Base-by-base conservation (phyloP, 192 early-diverging fungal genomes). In the Phlyctochytrium bullatum region DNA sequence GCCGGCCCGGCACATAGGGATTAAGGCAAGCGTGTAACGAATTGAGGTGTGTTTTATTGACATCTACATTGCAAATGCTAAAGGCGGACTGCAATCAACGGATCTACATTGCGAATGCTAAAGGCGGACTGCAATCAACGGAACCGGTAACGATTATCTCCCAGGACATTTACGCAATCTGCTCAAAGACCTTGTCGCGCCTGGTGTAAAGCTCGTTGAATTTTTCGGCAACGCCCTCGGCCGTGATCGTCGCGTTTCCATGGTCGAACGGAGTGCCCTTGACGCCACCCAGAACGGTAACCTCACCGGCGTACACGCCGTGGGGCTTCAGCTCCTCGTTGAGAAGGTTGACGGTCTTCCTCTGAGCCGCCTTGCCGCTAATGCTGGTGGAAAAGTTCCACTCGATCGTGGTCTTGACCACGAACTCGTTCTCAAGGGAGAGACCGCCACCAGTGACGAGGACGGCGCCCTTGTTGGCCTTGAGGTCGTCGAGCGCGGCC, bases 281-380 rank as follows among this genome's bases (percentile, higher is more conserved):
- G 24, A 73, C 72, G 2, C 28, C 24, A n/a, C 28, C 62, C 3
- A 56, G 2, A 2, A 73, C 72, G n/a, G 72, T 74, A 3, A 73
- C 72, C 34, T 75, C 72, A 20, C 72, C 72, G 24, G 35, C 72
- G 65, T 36, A 73, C 20, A 73, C 61, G 23, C 72, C 72, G n/a
- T 76, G 30, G 27, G 12, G n/a, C 34, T 62, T 59, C 61, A 73
- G 40, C n/a, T 20, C 59, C 2, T 40, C 17, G 71, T 73, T 57
- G 24, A 73, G 53, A 2, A 73, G 6, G 59, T 50, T 25, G 56
- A 75, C 72, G 0, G 52, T 24, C 60, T 73, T 73, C 16, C 72
- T 31, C 40, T 68, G 59, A 14, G 72, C 67, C 4, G 72, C 72
- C 51, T 75, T 73, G 10, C 60, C 29, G 40, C 74, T 40, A 4